Base-by-base conservation (phyloP, 2,329 filamentous ascomycete species). In the Diaporthe velutina region DNA sequence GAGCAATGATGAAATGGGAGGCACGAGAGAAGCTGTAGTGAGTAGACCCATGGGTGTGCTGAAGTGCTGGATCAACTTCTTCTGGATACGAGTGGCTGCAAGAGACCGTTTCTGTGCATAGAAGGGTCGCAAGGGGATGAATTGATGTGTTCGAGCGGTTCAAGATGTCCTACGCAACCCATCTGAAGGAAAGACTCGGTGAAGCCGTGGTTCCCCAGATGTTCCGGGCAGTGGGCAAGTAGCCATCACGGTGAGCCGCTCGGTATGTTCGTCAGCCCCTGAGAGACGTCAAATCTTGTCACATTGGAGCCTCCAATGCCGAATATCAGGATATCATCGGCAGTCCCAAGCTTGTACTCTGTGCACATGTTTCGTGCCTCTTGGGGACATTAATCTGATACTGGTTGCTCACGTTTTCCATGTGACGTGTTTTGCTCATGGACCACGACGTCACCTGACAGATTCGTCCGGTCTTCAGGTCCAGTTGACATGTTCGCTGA, bases 401-500 rank as follows among this genome's bases (percentile, higher is more conserved):
- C 17, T 19, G n/a, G n/a, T 4, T 40, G n/a, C 22, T 28, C n/a
- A 22, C 8, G 33, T 28, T 17, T 19, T 13, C 33, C 22, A 54
- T 4, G 22, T 68, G 19, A 19, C 33, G 33, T 13, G n/a, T 19
- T 10, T n/a, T 15, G 58, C 28, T 48, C 28, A 25, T 19, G n/a
- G 17, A 17, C 1, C 33, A 54, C 64, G 48, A 68, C 64, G 64
- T 68, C 64, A 54, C 45, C 48, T 22, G 33, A 52, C 45, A 54
- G 64, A 38, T 19, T 52, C 64, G 30, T 67, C 45, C 64, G 64
- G 64, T 40, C 33, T 40, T 10, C 9, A 30, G 33, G 8, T 22
- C n/a, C 48, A 54, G 9, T 52, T 54, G 64, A 28, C 60, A 68
- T 68, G 64, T 12, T 50, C 33, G 17, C 40, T 70, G 64, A 64